phyloP scores from a whole-genome alignment of 495 filamentous ascomycete genomes.

The Tuber umbilicatum region DNA sequence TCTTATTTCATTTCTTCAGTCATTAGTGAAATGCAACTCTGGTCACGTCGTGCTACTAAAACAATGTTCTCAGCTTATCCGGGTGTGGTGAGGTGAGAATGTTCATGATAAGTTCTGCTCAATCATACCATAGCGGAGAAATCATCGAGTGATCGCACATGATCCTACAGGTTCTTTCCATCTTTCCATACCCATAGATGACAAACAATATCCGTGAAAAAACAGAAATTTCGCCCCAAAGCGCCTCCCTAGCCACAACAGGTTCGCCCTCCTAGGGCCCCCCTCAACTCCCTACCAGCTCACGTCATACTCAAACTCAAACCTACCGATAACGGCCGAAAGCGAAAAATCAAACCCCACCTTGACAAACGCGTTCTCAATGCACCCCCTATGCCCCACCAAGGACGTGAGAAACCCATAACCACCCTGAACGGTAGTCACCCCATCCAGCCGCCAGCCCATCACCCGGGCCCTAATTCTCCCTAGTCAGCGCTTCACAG shows the following conservation, averaged over 20 bases:
- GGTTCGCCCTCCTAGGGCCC: constrained; percentile 60
- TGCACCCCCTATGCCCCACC: constrained; percentile 57
- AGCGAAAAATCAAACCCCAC: constrained; percentile 77
- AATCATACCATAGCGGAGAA: not conserved
- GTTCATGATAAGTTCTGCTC: too few species aligned
- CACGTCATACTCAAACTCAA: constrained; percentile 54
- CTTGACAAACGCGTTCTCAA: constrained; percentile 70
- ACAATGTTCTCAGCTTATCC: not conserved
- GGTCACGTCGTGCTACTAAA: not conserved
- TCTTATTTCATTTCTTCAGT: not conserved
- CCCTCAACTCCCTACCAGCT: constrained; percentile 48
- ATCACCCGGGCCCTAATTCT: constrained; percentile 56
- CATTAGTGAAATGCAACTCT: not conserved
- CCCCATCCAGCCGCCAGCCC: constrained; percentile 43
- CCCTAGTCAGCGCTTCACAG: constrained; percentile 57
- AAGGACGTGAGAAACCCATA: constrained; percentile 58
- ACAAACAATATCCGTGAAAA: not conserved
- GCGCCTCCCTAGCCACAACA: constrained; percentile 51
- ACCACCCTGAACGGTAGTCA: constrained; percentile 49
- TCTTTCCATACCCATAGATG: not conserved
- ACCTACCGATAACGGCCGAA: constrained; percentile 66
- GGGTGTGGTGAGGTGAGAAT: too few species aligned
- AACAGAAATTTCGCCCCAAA: constrained; percentile 51
- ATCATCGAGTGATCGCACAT: not conserved
- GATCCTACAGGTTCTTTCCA: not conserved